Conservation (phyloP, 805 yeast species). For the Monosporozyma solicola region DNA sequence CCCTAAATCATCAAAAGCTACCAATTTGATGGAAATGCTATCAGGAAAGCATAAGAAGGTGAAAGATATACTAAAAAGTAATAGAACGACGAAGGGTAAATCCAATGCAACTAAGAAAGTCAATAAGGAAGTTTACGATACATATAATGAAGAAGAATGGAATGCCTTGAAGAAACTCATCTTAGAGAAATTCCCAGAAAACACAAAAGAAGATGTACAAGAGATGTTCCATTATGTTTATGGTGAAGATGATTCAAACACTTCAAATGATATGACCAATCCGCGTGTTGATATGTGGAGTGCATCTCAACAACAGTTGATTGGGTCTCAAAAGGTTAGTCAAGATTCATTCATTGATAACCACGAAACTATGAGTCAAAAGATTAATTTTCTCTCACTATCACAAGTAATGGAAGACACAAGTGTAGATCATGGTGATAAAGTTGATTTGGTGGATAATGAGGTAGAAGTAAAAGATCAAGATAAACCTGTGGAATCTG, state of each 20-base stretch:
- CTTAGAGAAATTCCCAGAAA: slow-evolving; percentile 16
- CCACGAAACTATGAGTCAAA: neutral
- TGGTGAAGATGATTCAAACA: slow-evolving; percentile 12
- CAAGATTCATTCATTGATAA: neutral
- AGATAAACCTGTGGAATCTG: neutral
- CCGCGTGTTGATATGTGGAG: slow-evolving; percentile 13
- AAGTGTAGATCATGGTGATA: neutral
- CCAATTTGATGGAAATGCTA: slow-evolving; percentile 15
- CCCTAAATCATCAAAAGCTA: slow-evolving; percentile 6
- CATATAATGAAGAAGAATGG: slow-evolving; percentile 28
- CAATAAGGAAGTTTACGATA: slow-evolving; percentile 8
- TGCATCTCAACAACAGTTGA: slow-evolving; percentile 17
- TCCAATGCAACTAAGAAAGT: neutral
- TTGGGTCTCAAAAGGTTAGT: neutral
- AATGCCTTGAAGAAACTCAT: slow-evolving; percentile 11
- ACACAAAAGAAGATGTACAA: slow-evolving; percentile 13
- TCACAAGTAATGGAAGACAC: slow-evolving; percentile 25
- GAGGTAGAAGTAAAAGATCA: neutral
- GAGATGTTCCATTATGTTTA: slow-evolving; percentile 20
- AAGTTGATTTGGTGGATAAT: neutral
- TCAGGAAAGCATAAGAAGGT: slow-evolving; percentile 28
- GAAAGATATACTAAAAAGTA: slow-evolving; percentile 15
- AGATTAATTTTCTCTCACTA: slow-evolving; percentile 14
- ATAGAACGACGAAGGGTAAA: neutral
- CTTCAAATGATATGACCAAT: neutral